These are phyloP conservation scores for Lotus japonicus DNA, from an alignment of 306 rosid species.

Conservation along the genomic window DNA sequence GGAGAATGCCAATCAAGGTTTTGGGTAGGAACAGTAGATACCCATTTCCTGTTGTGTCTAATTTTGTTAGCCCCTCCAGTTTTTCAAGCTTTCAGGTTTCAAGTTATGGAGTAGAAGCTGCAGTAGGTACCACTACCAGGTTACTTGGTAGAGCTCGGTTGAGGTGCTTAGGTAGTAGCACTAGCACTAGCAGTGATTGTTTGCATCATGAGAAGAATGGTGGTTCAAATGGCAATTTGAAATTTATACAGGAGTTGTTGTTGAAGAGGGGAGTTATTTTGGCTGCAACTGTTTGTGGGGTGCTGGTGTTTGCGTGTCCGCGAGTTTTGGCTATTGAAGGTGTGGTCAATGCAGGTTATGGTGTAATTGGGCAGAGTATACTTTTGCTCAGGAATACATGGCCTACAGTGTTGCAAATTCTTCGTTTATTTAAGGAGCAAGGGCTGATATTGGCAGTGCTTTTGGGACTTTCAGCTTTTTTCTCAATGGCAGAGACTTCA, in stretches of 20 bases:
- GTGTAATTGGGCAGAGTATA: conserved; percentile 61
- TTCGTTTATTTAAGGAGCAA: conserved; percentile 82
- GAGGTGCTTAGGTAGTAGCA: conserved; percentile 28
- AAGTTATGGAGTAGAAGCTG: neutral
- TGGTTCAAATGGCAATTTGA: conserved; percentile 30
- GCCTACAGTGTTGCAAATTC: conserved; percentile 74
- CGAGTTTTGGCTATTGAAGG: conserved; percentile 68
- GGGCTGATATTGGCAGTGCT: conserved; percentile 77
- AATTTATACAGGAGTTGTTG: conserved; percentile 34
- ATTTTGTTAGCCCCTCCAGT: conserved; percentile 21
- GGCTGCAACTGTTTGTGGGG: conserved; percentile 62
- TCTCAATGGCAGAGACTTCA: conserved; percentile 99
- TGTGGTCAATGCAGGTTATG: conserved; percentile 61
- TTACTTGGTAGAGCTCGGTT: conserved; percentile 30
- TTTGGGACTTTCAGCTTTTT: conserved; percentile 92
- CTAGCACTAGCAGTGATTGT: conserved; percentile 5
- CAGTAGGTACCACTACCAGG: no score
- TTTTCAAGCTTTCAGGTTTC: conserved; percentile 10
- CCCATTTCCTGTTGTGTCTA: conserved; percentile 29
- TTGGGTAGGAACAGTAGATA: conserved; percentile 10
- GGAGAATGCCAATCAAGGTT: conserved; percentile 26
- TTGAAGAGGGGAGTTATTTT: conserved; percentile 54
- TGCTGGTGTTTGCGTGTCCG: conserved; percentile 52
- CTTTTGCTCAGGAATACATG: conserved; percentile 67
- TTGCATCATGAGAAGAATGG: conserved; percentile 11